These are phyloP conservation scores for Ophiostoma ulmi DNA, from an alignment of 2,329 filamentous ascomycete genomes.

Conservation along the genomic window DNA sequence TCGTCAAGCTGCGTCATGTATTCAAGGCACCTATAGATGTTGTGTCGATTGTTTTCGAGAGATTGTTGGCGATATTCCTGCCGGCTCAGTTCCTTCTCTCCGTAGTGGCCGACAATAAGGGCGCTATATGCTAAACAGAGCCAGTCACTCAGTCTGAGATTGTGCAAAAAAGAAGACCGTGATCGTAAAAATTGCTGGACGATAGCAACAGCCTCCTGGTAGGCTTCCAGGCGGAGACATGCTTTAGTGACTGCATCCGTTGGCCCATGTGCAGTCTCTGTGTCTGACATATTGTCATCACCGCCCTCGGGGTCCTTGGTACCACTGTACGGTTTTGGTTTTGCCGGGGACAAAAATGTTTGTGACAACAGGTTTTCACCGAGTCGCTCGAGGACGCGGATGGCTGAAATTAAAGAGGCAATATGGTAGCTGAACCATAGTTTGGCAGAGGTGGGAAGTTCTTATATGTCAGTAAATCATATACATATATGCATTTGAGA, in stretches of 20 bases:
- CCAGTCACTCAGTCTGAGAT: conserved; percentile 11
- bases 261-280: neutral
- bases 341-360: neutral
- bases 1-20: conserved; percentile 5
- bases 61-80: neutral
- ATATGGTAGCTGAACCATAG: conserved; percentile 13
- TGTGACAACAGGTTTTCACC: conserved; percentile 11
- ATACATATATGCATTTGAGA: neutral
- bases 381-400: conserved; percentile 10
- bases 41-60: neutral
- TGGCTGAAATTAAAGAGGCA: conserved; percentile 10
- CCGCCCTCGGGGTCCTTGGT: neutral
- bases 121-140: conserved; percentile 13
- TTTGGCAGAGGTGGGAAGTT: neutral
- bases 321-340: neutral
- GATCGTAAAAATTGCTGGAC: conserved; percentile 4
- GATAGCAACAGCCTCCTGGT: conserved; percentile 10
- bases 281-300: conserved; percentile 7
- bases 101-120: conserved; percentile 13
- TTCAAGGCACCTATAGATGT: conserved; percentile 9
- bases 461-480: neutral
- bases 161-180: neutral
- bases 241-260: neutral
- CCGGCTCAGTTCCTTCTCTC: conserved; percentile 3
- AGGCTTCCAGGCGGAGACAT: conserved; percentile 7